Evolutionary conservation across 2,329 filamentous ascomycete species (phyloP).

Genomic region (Clonostachys chloroleuca): DNA sequence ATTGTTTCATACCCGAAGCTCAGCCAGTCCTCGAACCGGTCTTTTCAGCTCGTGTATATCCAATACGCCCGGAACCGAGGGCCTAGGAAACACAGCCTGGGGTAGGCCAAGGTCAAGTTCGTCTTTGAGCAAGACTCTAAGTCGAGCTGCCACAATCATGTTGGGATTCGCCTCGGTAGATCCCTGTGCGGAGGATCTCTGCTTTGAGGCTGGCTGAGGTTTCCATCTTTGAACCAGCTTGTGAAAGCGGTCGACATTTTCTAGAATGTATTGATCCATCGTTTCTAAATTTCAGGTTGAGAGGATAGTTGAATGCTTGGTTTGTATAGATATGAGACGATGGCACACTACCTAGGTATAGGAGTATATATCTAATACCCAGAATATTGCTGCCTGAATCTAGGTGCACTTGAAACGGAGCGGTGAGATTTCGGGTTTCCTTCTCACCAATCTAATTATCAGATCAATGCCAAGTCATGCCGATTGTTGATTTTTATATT

Average conservation of each 20-base stretch:
- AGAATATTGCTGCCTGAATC: too few relatives aligned
- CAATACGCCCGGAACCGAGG: neutral
- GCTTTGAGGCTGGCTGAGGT: neutral
- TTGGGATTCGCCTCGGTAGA: neutral
- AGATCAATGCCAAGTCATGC: too few relatives aligned
- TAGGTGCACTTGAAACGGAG: too few relatives aligned
- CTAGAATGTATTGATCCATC: neutral
- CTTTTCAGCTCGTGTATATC: conserved; percentile 1
- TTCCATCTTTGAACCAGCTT: neutral
- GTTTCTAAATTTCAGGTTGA: neutral
- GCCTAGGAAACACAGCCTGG: neutral
- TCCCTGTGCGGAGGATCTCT: neutral
- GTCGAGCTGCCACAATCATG: neutral
- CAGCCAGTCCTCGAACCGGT: neutral
- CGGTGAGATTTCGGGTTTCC: too few relatives aligned
- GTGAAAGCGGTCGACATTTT: neutral
- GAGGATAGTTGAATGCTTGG: too few relatives aligned
- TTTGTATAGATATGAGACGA: too few relatives aligned
- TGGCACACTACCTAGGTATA: too few relatives aligned
- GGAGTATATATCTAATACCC: too few relatives aligned
- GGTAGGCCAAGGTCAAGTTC: neutral
- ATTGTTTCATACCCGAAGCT: too few relatives aligned
- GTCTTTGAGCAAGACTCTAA: conserved; percentile 1
- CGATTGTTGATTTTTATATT: too few relatives aligned
- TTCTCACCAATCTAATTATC: too few relatives aligned